phyloP scores from a whole-genome alignment of 352 stramenopile genomes.

The Elongisporangium anandrum region DNA sequence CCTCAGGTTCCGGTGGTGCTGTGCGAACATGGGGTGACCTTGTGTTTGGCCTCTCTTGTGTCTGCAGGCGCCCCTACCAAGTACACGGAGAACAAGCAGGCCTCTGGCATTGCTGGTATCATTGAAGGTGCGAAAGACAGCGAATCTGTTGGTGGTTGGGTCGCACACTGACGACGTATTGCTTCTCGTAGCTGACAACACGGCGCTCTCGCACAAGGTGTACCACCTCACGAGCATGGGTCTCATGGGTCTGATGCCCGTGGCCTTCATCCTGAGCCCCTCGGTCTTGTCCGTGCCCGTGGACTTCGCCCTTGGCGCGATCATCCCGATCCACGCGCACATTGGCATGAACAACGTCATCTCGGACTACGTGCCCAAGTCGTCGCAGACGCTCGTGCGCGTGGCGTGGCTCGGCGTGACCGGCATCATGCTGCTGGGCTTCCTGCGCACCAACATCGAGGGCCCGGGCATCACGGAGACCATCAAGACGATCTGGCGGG shows the following conservation, averaged over 20 bases:
- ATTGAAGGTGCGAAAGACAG: slow-evolving; percentile 50
- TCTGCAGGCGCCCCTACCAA: slow-evolving; percentile 47
- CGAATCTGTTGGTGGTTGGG: neutral
- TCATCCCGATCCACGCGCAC: slow-evolving; percentile 88
- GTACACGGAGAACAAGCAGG: slow-evolving; percentile 80
- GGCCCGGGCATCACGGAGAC: slow-evolving; percentile 83
- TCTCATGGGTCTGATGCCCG: slow-evolving; percentile 53
- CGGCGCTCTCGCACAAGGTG: slow-evolving; percentile 54
- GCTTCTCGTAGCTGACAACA: slow-evolving; percentile 59
- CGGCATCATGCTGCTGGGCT: slow-evolving; percentile 73
- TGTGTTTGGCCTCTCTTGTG: slow-evolving; percentile 3
- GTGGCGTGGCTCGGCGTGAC: slow-evolving; percentile 70
- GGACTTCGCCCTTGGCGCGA: slow-evolving; percentile 72
- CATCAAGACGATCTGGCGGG: slow-evolving; percentile 83
- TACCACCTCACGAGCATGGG: slow-evolving; percentile 55
- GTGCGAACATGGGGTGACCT: neutral
- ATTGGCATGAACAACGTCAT: slow-evolving; percentile 94
- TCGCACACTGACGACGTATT: slow-evolving; percentile 1
- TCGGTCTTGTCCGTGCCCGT: slow-evolving; percentile 66
- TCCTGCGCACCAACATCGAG: slow-evolving; percentile 82
- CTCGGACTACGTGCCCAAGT: slow-evolving; percentile 93
- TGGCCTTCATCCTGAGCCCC: slow-evolving; percentile 76
- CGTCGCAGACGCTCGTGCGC: slow-evolving; percentile 44
- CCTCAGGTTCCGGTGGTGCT: slow-evolving; percentile 16
- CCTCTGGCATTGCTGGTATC: slow-evolving; percentile 53